These are phyloP conservation scores for Dysphania ambrosioides DNA, from an alignment of 148 eudicot species.

Conservation along the genomic window DNA sequence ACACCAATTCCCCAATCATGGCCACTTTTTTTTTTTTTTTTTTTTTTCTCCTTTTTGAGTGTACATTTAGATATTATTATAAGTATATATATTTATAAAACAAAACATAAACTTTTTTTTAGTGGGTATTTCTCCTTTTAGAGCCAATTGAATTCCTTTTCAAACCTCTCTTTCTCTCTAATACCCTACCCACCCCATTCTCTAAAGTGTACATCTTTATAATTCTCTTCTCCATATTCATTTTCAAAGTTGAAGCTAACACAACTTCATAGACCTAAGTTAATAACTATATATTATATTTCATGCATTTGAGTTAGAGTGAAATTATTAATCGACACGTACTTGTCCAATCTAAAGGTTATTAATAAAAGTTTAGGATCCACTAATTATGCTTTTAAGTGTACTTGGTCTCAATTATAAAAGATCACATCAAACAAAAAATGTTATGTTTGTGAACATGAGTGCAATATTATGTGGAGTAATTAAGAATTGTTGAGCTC, in stretches of 20 bases:
- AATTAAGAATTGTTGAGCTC: conserved; percentile 20
- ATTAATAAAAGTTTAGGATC: conserved; percentile 22
- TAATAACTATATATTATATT: neutral
- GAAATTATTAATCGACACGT: conserved; percentile 16
- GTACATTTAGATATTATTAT: neutral
- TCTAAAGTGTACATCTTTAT: conserved; percentile 35
- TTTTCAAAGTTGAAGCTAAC: conserved; percentile 9
- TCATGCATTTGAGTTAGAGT: conserved; percentile 15
- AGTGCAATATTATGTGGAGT: conserved; percentile 27
- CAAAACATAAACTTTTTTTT: conserved; percentile 14
- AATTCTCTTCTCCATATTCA: neutral
- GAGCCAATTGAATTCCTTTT: conserved; percentile 36
- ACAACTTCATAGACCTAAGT: too few species aligned
- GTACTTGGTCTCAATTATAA: conserved; percentile 24
- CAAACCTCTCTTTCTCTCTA: conserved; percentile 27
- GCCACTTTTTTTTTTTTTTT: conserved; percentile 7
- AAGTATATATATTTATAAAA: neutral
- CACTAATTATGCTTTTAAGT: conserved; percentile 30
- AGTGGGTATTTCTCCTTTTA: conserved; percentile 55
- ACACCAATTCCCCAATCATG: conserved; percentile 44
- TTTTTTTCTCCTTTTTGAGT: conserved; percentile 12
- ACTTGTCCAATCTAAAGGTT: conserved; percentile 26
- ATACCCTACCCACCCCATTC: conserved; percentile 33
- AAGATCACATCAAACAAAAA: conserved; percentile 32
- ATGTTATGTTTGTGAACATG: conserved; percentile 31